phyloP scores from a whole-genome alignment of 805 yeast species.

The Hanseniaspora lachancei region DNA sequence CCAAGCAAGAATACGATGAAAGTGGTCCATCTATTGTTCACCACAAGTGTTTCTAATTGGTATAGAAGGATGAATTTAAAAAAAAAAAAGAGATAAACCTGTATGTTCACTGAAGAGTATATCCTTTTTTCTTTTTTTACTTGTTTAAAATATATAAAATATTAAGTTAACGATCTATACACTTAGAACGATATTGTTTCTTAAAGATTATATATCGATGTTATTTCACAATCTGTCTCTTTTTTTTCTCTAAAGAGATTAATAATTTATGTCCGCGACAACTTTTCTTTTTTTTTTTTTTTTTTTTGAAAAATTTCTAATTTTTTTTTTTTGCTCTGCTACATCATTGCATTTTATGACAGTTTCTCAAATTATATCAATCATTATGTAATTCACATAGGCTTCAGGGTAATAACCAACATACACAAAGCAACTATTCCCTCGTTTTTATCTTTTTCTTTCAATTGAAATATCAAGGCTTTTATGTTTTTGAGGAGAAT shows the following conservation, averaged over 20 bases:
- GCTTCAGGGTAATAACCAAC: too few relatives aligned
- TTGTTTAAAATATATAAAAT: not conserved
- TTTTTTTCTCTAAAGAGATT: not conserved
- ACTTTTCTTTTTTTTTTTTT: too few relatives aligned
- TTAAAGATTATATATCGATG: not conserved
- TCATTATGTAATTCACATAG: too few relatives aligned
- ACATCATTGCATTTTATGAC: too few relatives aligned
- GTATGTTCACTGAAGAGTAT: too few relatives aligned
- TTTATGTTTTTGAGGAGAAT: not conserved
- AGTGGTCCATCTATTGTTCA: slow-evolving; percentile 97
- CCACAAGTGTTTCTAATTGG: slow-evolving; percentile 36
- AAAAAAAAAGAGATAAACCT: not conserved
- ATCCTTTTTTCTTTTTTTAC: not conserved
- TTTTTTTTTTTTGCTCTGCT: too few relatives aligned
- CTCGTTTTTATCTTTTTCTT: not conserved
- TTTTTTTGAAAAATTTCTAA: too few relatives aligned
- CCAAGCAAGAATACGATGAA: slow-evolving; percentile 99
- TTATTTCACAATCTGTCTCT: not conserved
- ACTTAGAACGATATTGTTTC: not conserved
- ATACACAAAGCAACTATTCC: too few relatives aligned
- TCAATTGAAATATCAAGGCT: not conserved
- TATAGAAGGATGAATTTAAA: not conserved
- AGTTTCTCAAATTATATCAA: too few relatives aligned
- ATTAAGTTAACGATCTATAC: not conserved
- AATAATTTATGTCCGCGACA: too few relatives aligned